These are phyloP conservation scores for Ettlia oleoabundans DNA, from an alignment of 139 green algal species.

Conservation along the genomic window DNA sequence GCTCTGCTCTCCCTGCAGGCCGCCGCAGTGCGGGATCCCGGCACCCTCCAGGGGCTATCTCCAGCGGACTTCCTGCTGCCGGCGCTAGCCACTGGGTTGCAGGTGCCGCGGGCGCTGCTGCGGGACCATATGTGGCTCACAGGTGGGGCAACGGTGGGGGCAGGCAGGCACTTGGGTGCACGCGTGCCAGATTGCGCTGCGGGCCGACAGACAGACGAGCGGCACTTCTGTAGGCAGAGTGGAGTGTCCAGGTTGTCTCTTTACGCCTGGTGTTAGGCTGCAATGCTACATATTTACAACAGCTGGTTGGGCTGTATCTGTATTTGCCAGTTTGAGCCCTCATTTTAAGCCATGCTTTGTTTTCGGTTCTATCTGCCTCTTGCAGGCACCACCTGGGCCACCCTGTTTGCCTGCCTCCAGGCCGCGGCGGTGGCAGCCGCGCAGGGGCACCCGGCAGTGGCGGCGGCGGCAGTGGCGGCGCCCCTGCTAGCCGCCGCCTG, in stretches of 20 bases:
- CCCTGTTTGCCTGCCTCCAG: slow-evolving; percentile 11
- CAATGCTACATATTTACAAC: too few species aligned
- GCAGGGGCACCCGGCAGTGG: slow-evolving; percentile 26
- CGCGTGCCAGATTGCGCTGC: background rate
- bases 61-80: slow-evolving; percentile 21
- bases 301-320: background rate
- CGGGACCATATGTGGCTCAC: slow-evolving; percentile 25
- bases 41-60: background rate
- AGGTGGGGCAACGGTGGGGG: background rate
- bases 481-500: slow-evolving; percentile 40
- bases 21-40: background rate
- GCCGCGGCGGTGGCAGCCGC: slow-evolving; percentile 25
- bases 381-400: slow-evolving; percentile 30
- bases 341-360: background rate
- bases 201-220: background rate
- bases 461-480: slow-evolving; percentile 40
- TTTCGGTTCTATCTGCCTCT: background rate
- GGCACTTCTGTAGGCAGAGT: background rate
- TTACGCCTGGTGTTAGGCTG: too few species aligned
- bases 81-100: slow-evolving; percentile 19
- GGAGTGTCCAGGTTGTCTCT: too few species aligned
- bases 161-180: background rate
- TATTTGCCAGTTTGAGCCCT: background rate
- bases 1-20: background rate
- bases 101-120: slow-evolving; percentile 22